Conservation (phyloP, 2,329 filamentous ascomycete genomes). For the Endocalyx cinctus region DNA sequence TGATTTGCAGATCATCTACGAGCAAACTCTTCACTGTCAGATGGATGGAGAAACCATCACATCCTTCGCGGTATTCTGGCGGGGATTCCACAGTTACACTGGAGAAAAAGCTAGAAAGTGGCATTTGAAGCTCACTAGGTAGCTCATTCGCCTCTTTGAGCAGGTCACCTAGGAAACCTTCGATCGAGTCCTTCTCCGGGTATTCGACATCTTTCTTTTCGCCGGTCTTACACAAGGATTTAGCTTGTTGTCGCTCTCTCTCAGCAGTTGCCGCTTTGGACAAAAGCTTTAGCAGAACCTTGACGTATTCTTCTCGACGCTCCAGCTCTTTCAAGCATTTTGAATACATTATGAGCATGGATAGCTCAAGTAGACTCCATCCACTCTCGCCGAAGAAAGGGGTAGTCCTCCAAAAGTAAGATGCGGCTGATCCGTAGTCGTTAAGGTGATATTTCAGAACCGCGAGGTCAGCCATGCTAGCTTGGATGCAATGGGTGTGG, state of each 20-base stretch:
- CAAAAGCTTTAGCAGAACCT: slow-evolving; percentile 68
- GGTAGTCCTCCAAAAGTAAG: slow-evolving; percentile 73
- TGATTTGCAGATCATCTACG: slow-evolving; percentile 62
- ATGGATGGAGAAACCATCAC: slow-evolving; percentile 70
- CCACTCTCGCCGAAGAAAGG: slow-evolving; percentile 72
- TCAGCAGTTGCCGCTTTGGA: slow-evolving; percentile 59
- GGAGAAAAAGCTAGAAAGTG: slow-evolving; percentile 70
- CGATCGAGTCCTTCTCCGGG: slow-evolving; percentile 33
- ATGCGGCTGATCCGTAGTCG: slow-evolving; percentile 69
- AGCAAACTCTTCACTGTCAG: slow-evolving; percentile 69
- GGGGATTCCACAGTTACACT: slow-evolving; percentile 63
- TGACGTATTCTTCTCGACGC: slow-evolving; percentile 73
- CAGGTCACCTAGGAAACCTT: slow-evolving; percentile 44
- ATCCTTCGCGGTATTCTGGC: slow-evolving; percentile 63
- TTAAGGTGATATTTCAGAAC: slow-evolving; percentile 73
- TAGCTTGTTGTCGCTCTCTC: slow-evolving; percentile 40
- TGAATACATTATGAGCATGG: slow-evolving; percentile 81
- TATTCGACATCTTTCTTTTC: slow-evolving; percentile 27
- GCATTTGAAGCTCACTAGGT: slow-evolving; percentile 58
- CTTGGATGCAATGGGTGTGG: slow-evolving; percentile 71
- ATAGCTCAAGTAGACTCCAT: slow-evolving; percentile 76
- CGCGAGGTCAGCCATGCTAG: slow-evolving; percentile 78
- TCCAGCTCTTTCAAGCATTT: slow-evolving; percentile 74
- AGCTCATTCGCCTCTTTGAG: slow-evolving; percentile 40
- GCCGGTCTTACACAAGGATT: slow-evolving; percentile 30